Evolutionary conservation across 164 flowering plant genomes (phyloP), one percentile per base, ranked within the genome.

Genomic region (Stephania cephalantha): DNA sequence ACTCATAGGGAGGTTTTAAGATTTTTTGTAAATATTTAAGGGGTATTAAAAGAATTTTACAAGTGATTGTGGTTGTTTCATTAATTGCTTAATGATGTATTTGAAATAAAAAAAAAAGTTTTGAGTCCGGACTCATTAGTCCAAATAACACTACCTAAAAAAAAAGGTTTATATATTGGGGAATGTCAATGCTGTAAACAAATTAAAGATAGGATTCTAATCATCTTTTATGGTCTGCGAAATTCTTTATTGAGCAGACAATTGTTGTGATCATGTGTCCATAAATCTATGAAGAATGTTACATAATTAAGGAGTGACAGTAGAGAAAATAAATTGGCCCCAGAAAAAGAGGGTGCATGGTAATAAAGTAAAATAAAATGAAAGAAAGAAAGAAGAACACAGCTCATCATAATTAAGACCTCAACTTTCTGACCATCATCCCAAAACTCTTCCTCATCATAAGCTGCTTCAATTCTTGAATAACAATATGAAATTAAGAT

Each of bases 201-300:
- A 35, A 35, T 2, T 2, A 35, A 2, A 4, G 2, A 35, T 35
- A 1, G 42, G 3, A 35, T 35, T 35, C 42, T 35, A 35, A 35
- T 35, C 42, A 2, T 0, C 25, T 25, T 25, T 25, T 25, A 25
- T 25, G 68, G 68, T 64, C 25, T 64, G 8, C 30, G 69, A 72
- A 31, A 13, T 61, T 25, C 42, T 71, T 70, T 70, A 70, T 71
- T 71, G 46, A 67, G 78, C 65, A 50, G 44, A 65, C 31, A 70
- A 70, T 73, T 55, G 31, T 77, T 46, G 61, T 58, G 72, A 65
- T 72, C 74, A 55, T 79, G 61, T 58, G 75, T 71, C 69, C 77
- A 68, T 79, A 72, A 79, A 73, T 76, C 58, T 73, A 74, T 70
- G 31, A 77, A 82, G 73, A 30, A 50, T 70, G 42, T 69, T 25